Evolutionary conservation across 441 rosid genomes (phyloP), one percentile per base, ranked within the genome.

Genomic region (Bruguiera hainesii): DNA sequence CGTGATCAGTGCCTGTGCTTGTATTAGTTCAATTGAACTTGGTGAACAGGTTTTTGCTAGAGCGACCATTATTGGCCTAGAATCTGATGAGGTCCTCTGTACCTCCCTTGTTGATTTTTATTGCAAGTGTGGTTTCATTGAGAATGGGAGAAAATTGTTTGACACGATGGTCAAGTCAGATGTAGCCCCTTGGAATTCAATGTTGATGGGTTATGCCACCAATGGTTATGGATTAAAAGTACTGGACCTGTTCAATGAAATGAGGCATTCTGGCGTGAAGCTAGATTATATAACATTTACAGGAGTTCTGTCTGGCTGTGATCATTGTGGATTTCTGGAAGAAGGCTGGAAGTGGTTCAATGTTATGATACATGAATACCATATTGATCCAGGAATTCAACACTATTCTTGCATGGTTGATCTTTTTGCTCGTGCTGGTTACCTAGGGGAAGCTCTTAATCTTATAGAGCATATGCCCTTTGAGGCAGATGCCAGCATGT

Each of bases 371-470:
- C 46, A 74, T 67, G 80, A 86, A 21, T 76, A 82, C 55, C 78
- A 76, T 73, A 78, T 85, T 20, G 80, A 78, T 70, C 97, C 89
- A 35, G 88, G 85, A 61, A 81, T 82, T 29, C 91, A 90, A 63
- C 97, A 89, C 64, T 87, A 79, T 71, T 85, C 93, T 58, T 93
- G 97, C 81, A 81, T 89, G 85, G 78, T 86, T 35, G 96, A 93
- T 77, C 97, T 93, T 61, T 87, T 80, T 64, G 82, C 94, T 50
- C 92, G 96, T 61, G 89, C 82, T 71, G 98, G 97, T 68, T 80
- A 70, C 76, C 63, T 93, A 49, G 69, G 78, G 71, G 91, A 93
- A 67, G 94, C 97, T 35, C 29, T 87, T 10, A 30, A 72, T 64
- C 82, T 93, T 57, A 68, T 89, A 13, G 83, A 77, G 70, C 64